Base-by-base conservation (phyloP, 768 basidiomycete genomes). In the Hydnum rufescens region DNA sequence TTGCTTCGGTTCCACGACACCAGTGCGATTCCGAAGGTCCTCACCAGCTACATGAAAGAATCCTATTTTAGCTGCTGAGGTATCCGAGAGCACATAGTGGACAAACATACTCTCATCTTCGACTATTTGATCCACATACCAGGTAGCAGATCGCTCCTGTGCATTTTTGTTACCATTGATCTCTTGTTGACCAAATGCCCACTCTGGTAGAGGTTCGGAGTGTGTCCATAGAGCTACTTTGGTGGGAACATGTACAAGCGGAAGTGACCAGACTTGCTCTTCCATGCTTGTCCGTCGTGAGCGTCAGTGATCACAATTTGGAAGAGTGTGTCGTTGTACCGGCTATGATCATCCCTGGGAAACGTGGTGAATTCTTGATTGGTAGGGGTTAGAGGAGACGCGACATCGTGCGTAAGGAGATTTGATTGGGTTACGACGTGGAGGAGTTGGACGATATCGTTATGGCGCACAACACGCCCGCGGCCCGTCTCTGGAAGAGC, bases 321-420 rank as follows among this genome's bases (percentile, higher is more conserved):
- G 75, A 96, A 99, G 5, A 90, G 71, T 0, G 93, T 96, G 55
- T 99, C 92, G 56, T 87, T 85, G 62, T 82, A 73, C 49, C 83
- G 74, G 4, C 73, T 70, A 53, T 77, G 68, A 57, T 93, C 85
- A 55, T 85, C 80, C 61, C 76, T 81, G 3, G 80, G 64, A 77
- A 80, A 82, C 0, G 95, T 97, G 4, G 95, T 99, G 65, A 97
- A 90, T 64, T 99, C 95, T 63, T 96, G 90, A 64, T 97, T 97
- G 47, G 95, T 99, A 16, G 95, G 81, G 82, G 88, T 92, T 48
- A 90, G 74, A 3, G 95, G 86, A 1, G 88, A 95, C 0, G 95
- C 95, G 54, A 99, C 95, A 64, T 99, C 95, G 60, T 99, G 95
- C 2, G 92, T 95, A 42, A 99, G 67, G 44, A 99, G 78, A 53